Conservation (phyloP, 208 protist genomes). For the Trypanosoma cruzi region DNA sequence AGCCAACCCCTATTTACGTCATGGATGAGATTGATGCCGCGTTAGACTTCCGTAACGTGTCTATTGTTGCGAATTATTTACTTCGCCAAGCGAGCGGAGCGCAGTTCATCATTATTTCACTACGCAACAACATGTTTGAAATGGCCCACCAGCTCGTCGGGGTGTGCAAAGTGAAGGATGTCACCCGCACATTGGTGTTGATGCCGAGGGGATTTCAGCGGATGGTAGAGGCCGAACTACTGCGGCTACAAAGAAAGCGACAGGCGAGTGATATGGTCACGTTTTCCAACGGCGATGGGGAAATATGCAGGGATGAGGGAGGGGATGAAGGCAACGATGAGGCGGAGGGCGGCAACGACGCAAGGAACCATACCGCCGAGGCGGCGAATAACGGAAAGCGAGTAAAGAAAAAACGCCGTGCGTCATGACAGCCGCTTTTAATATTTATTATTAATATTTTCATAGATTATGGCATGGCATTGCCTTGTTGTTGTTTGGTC, state of each 20-base stretch:
- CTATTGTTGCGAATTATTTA: constrained; percentile 99
- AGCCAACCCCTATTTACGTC: constrained; percentile 99
- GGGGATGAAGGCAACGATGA: neutral
- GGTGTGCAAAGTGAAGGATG: constrained; percentile 99
- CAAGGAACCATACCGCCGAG: neutral
- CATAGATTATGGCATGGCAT: neutral
- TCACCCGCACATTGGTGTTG: constrained; percentile 97
- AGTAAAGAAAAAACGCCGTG: constrained; percentile 15
- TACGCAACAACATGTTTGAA: constrained; percentile 99
- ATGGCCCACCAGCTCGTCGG: constrained; percentile 98
- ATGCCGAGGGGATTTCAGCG: constrained; percentile 89
- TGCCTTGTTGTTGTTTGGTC: neutral
- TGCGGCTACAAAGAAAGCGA: constrained; percentile 5
- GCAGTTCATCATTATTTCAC: constrained; percentile 99
- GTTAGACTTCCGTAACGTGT: constrained; percentile 99
- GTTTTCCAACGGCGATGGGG: neutral
- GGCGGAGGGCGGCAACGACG: constrained; percentile 1
- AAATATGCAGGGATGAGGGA: neutral
- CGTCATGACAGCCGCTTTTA: constrained; percentile 10
- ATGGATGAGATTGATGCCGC: constrained; percentile 99
- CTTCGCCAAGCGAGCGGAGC: constrained; percentile 98
- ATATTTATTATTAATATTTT: constrained; percentile 22
- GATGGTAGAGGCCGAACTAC: constrained; percentile 32
- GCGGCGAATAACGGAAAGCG: neutral
- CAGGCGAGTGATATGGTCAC: neutral